Conservation (phyloP, 306 rosid species). For the Begonia loranthoides region DNA sequence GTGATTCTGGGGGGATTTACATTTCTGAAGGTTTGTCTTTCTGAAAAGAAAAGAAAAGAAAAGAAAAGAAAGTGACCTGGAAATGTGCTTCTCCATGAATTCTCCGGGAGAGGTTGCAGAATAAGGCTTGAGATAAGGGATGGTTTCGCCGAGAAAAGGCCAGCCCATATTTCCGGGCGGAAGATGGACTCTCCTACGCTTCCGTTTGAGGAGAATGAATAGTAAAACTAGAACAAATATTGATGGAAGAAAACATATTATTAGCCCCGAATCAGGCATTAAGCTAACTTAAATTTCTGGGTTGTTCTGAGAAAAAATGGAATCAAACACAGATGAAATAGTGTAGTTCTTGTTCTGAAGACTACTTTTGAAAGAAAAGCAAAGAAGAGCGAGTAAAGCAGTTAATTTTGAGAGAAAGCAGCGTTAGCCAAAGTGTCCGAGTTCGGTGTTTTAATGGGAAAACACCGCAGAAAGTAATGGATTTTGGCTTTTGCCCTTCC, state of each 20-base stretch:
- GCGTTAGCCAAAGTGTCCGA: conserved; percentile 16
- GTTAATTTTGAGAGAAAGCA: conserved; percentile 16
- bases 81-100: conserved; percentile 76
- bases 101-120: conserved; percentile 64
- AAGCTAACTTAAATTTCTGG: not conserved
- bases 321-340: not conserved
- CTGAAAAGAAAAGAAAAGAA: too few relatives aligned
- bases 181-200: conserved; percentile 36
- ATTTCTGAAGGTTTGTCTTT: not conserved
- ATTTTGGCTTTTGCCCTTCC: too few relatives aligned
- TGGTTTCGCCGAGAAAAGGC: conserved; percentile 85
- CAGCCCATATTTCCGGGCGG: conserved; percentile 94
- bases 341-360: not conserved
- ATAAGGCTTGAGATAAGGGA: conserved; percentile 70
- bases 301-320: too few relatives aligned
- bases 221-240: conserved; percentile 36
- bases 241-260: conserved; percentile 46
- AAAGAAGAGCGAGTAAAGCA: conserved; percentile 6
- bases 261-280: conserved; percentile 47
- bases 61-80: conserved; percentile 40
- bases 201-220: conserved; percentile 47
- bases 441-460: conserved; percentile 23
- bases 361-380: not conserved
- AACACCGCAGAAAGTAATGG: conserved; percentile 26
- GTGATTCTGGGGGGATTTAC: not conserved